Base-by-base conservation (phyloP, 176 grass and related monocot genomes). In the Aegilops sharonensis region DNA sequence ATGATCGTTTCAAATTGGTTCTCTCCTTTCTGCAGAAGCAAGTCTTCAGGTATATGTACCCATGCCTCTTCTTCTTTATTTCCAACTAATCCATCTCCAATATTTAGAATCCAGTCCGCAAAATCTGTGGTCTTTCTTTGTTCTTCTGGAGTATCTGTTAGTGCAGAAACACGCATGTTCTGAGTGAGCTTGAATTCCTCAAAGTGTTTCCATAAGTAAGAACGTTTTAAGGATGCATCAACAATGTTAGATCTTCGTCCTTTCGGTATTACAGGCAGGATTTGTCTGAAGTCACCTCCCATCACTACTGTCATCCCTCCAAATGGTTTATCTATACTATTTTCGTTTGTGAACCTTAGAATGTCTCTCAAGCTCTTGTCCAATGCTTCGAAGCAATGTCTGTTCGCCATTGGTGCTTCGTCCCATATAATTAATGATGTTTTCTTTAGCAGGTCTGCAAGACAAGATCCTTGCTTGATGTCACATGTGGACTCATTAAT, bases 201-300 rank as follows among this genome's bases (percentile, higher is more conserved):
- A 35, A 79, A 80, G 54, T 86, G 11, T 8, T 61, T 8, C 85
- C 85, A 86, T 30, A 86, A 54, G 20, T 80, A 71, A 1, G 77
- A 80, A 1, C 18, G 25, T 32, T 86, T 86, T 21, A 86, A 60
- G 3, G 52, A 86, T 2, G 77, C 65, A 17, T 71, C 43, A 14
- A 86, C 17, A 25, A n/a, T 80, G n/a, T 69, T 3, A 36, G 34
- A 13, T 3, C 62, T 29, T 39, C 47, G 30, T 12, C 62, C 47
- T 21, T 88, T 77, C 2, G 31, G 10, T 11, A 88, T 50, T 0
- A 88, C 24, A 2, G 62, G 47, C 3, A 88, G 79, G 20, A 83
- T 88, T 59, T 88, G 62, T 9, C 79, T 20, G 42, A 88, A 83
- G 72, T 83, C 47, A 0, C 86, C 68, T 45, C 85, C 76, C 45